Evolutionary conservation across 2,329 filamentous ascomycete genomes (phyloP), one percentile per base, ranked within the genome.

Genomic region (Furcasterigmium sp.): DNA sequence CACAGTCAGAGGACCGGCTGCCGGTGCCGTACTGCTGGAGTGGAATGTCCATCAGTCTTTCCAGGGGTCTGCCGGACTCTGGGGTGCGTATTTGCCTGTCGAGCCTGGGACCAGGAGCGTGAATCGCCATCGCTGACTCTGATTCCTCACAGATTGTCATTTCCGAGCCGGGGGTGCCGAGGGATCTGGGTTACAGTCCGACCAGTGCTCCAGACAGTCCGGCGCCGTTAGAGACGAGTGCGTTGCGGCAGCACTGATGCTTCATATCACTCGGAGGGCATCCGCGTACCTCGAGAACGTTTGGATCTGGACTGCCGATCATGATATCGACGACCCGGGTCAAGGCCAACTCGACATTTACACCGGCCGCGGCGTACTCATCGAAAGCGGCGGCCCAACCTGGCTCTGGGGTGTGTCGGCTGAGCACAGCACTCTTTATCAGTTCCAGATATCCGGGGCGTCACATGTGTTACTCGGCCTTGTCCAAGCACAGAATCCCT

Each of bases 21-120:
- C 75, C 10, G 79, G 81, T 32, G 78, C 79, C 1, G 69, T 83
- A 3, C 61, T 87, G 8, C 73, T 86, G 43, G 68, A 87, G 52
- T 85, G 78, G 72, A 87, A 87, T 54, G 63, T 85, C 3, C 64
- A 59, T 7, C 63, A 62, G 8, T 49, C 49, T 2, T 35, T 36
- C 6, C 54, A 60, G 29, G 68, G 68, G 7, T 26, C 23, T 26
- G 23, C 23, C 11, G 23, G 7, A 11, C 23, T 26, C 7, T 26
- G 23, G 23, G 23, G 23, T 26, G 23, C 23, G 23, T 26, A 26
- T 26, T 26, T n/a, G n/a, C n/a, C n/a, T n/a, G n/a, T n/a, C 23
- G 23, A 26, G 23, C 7, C 7, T 11, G 23, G 23, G 23, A 26
- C 23, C 11, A n/a, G 23, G 17, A 39, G 18, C 25, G 15, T 34